These are phyloP conservation scores for Arabidopsis arenosa DNA, from an alignment of 345 rosid species.

Conservation along the genomic window DNA sequence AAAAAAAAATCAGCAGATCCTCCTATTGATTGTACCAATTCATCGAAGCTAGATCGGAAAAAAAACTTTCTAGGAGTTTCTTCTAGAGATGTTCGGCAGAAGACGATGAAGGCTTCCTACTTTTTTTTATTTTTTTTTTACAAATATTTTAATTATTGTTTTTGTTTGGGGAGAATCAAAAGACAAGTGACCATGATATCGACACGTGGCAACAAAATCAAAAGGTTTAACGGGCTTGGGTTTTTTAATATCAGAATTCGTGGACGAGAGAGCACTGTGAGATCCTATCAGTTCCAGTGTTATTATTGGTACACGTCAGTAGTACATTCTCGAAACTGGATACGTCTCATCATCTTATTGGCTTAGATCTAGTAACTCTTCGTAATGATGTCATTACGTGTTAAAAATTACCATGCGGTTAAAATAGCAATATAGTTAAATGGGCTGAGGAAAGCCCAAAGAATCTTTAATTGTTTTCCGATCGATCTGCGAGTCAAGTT, in stretches of 20 bases:
- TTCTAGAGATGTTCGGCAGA: slow-evolving; percentile 51
- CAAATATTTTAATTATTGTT: slow-evolving; percentile 31
- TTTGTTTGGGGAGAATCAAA: slow-evolving; percentile 40
- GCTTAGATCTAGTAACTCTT: not conserved
- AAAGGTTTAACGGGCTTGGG: slow-evolving; percentile 41
- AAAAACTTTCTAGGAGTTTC: slow-evolving; percentile 49
- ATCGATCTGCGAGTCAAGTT: slow-evolving; percentile 3
- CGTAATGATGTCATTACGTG: slow-evolving; percentile 5
- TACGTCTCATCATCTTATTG: slow-evolving; percentile 41
- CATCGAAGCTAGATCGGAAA: slow-evolving; percentile 33
- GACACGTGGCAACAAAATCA: slow-evolving; percentile 71
- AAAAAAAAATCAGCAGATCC: not conserved
- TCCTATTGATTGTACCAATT: slow-evolving; percentile 15
- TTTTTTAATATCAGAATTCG: slow-evolving; percentile 66
- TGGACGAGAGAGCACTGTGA: slow-evolving; percentile 71
- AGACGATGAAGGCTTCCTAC: slow-evolving; percentile 36
- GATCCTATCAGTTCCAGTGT: slow-evolving; percentile 80
- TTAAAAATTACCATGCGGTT: not conserved
- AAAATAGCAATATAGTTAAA: not conserved
- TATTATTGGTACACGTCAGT: slow-evolving; percentile 72
- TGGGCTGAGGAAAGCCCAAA: slow-evolving; percentile 38
- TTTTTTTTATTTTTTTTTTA: slow-evolving; percentile 8
- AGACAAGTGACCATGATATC: slow-evolving; percentile 28
- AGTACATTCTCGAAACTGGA: not conserved
- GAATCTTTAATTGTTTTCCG: slow-evolving; percentile 4